A percentile compares a stretch with the other conserved stretches of the same genome.
Evolutionary conservation across 495 filamentous ascomycete species (phyloP).

Genomic region (Daldinia bambusicola): DNA sequence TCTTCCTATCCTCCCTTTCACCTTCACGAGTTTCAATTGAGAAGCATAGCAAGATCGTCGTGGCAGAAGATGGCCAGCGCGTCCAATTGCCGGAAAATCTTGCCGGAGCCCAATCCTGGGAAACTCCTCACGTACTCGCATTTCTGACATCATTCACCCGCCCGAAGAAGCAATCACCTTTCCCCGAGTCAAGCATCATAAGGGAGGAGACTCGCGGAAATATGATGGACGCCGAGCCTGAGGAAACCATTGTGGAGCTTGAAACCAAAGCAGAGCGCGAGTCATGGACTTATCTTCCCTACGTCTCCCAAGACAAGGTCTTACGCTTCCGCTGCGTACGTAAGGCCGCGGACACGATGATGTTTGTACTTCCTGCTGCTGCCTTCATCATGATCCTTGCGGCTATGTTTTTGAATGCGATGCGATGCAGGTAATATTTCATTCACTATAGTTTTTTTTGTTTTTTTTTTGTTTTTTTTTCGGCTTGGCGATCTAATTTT

Average conservation of each 20-base stretch:
- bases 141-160: constrained; percentile 37
- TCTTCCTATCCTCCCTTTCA: constrained; percentile 14
- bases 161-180: constrained; percentile 39
- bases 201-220: constrained; percentile 44
- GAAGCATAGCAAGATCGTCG: constrained; percentile 26
- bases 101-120: constrained; percentile 36
- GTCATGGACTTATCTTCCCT: constrained; percentile 40
- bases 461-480: not conserved
- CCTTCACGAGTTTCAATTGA: constrained; percentile 26
- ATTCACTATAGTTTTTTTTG: too few relatives aligned
- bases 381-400: constrained; percentile 50
- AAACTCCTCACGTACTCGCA: constrained; percentile 39
- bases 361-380: constrained; percentile 50
- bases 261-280: constrained; percentile 44
- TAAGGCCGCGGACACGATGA: constrained; percentile 52
- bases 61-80: constrained; percentile 34
- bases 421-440: constrained; percentile 41
- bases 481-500: constrained; percentile 1
- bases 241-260: constrained; percentile 45
- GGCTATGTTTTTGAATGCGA: constrained; percentile 45
- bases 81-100: constrained; percentile 38
- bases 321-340: constrained; percentile 44
- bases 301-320: constrained; percentile 36
- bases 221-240: constrained; percentile 37
- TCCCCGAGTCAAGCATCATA: constrained; percentile 47